Evolutionary conservation across 176 grass and related monocot species (phyloP).

Genomic region (Phoenix roebelenii): DNA sequence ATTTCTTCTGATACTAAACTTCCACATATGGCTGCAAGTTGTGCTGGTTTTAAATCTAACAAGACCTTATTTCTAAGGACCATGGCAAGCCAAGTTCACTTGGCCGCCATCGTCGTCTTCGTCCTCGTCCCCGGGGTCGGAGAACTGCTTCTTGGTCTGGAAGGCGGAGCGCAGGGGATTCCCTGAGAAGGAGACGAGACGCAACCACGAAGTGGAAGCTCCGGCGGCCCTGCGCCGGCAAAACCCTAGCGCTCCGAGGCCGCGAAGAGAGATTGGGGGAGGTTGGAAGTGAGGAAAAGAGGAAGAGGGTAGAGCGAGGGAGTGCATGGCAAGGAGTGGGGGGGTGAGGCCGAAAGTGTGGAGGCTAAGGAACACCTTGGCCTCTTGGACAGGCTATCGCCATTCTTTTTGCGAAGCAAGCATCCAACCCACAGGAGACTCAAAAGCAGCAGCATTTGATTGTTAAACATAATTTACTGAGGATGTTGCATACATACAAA

Average conservation of each 20-base stretch:
- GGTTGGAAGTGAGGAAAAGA: neutral
- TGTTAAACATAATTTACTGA: too few relatives aligned
- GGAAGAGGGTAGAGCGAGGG: neutral
- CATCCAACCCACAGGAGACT: too few relatives aligned
- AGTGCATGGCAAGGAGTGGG: conserved; percentile 11
- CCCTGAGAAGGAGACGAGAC: neutral
- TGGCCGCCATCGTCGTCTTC: conserved; percentile 25
- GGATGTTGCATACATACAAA: too few relatives aligned
- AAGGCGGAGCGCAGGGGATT: conserved; percentile 23
- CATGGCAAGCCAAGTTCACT: conserved; percentile 70
- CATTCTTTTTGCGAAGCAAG: too few relatives aligned
- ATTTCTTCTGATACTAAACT: conserved; percentile 97
- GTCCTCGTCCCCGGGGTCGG: conserved; percentile 14
- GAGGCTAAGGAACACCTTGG: neutral
- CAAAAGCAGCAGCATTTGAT: too few relatives aligned
- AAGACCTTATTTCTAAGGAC: conserved; percentile 80
- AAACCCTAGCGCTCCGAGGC: conserved; percentile 6
- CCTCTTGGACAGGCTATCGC: neutral
- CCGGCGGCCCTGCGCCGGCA: neutral
- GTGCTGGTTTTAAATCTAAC: conserved; percentile 78
- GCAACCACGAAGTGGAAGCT: neutral
- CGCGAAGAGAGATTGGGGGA: neutral
- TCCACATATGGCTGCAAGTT: conserved; percentile 89
- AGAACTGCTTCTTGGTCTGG: conserved; percentile 27
- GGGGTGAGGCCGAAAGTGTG: neutral